Percentiles rank a stretch among this genome's conserved stretches.
Evolutionary conservation across 2,329 filamentous ascomycete genomes (phyloP).

Genomic region (Chalaropsis ovoidea): DNA sequence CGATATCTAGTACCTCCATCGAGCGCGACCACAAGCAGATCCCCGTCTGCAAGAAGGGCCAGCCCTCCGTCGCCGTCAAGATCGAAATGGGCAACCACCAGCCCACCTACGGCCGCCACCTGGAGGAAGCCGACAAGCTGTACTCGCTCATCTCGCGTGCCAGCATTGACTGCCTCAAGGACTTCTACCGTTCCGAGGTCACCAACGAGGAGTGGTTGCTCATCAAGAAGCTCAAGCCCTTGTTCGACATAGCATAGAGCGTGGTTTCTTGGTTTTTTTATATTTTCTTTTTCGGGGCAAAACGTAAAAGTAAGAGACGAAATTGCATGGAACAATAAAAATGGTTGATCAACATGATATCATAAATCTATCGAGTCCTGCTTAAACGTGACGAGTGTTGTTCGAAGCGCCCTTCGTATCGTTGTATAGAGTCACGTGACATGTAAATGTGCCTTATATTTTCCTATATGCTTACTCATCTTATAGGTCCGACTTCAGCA

Average conservation of each 20-base stretch:
- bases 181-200: constrained; percentile 83
- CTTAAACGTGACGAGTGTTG: no score
- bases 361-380: not conserved
- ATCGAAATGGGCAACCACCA: constrained; percentile 89
- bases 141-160: constrained; percentile 80
- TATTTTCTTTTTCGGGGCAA: not conserved
- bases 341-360: not conserved
- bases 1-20: constrained; percentile 63
- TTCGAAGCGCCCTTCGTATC: not conserved
- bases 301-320: not conserved
- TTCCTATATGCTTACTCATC: not conserved
- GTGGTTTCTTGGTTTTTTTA: not conserved
- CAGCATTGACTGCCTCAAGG: constrained; percentile 91
- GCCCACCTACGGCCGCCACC: constrained; percentile 85
- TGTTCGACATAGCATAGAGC: constrained; percentile 73
- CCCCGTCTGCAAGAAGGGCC: constrained; percentile 82
- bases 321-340: not conserved
- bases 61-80: constrained; percentile 96
- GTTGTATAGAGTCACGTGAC: not conserved
- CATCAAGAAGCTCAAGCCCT: constrained; percentile 86
- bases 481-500: no score
- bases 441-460: not conserved
- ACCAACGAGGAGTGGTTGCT: constrained; percentile 88
- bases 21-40: constrained; percentile 97
- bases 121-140: constrained; percentile 80